These are phyloP conservation scores for Chaetomium cochliodes DNA, from an alignment of 495 filamentous ascomycete species.

Conservation along the genomic window DNA sequence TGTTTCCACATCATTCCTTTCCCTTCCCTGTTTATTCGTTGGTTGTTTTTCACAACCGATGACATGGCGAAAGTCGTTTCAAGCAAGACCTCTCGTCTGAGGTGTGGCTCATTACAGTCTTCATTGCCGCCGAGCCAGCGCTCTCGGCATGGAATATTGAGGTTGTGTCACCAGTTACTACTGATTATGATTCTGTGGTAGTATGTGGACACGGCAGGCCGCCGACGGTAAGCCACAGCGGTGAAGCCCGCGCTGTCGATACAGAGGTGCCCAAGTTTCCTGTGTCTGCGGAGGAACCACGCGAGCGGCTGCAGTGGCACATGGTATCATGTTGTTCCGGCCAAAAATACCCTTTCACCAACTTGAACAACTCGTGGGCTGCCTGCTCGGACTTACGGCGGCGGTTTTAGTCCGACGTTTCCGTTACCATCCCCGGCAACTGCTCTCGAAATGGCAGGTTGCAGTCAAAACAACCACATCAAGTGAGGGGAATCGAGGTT, in stretches of 20 bases:
- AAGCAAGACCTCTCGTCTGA: no score
- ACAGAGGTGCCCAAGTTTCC: neutral
- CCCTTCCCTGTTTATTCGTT: no score
- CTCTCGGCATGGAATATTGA: neutral
- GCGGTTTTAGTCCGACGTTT: neutral
- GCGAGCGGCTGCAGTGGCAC: neutral
- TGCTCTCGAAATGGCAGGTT: neutral
- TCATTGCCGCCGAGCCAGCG: neutral
- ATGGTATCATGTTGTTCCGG: neutral
- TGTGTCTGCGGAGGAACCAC: constrained; percentile 6
- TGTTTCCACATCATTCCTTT: no score
- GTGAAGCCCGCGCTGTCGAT: neutral
- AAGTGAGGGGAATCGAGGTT: no score
- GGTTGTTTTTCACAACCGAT: no score
- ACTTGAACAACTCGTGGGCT: neutral
- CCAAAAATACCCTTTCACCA: neutral
- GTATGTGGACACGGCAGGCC: neutral
- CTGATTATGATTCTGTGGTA: neutral
- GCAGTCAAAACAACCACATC: neutral
- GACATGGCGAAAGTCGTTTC: no score
- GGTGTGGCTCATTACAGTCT: no score
- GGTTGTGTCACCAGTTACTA: neutral
- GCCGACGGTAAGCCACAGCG: neutral
- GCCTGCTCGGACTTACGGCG: neutral
- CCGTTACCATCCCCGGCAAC: neutral